Evolutionary conservation across 768 basidiomycete species (phyloP), one percentile per base, ranked within the genome.

Genomic region (Chalciporus pseudorubinellus): DNA sequence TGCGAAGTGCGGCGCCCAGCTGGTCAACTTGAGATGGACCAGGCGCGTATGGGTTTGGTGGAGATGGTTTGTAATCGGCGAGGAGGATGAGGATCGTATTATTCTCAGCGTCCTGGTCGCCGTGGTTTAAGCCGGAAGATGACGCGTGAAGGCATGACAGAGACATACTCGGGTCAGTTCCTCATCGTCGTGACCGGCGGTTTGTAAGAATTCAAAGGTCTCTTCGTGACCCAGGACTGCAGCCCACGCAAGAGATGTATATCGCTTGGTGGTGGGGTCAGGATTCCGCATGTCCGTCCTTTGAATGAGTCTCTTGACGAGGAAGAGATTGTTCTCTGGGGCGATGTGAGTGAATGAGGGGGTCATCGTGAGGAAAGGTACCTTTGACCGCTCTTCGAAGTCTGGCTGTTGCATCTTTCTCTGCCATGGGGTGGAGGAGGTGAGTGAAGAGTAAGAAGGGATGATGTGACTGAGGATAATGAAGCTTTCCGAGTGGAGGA

Each of bases 81-180:
- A 98, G 81, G 11, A 95, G 77, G 76, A 94, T 92, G 42, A 97
- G 83, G 41, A 97, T 87, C 1, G 94, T 97, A 65, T 94, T 94
- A 62, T 89, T 89, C 64, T 95, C 93, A 6, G 82, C 81, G 66
- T 98, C 95, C 95, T 97, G 46, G 24, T 49, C 29, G 44, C 36
- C 48, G 40, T 42, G 39, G 51, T 50, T 46, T 64, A 53, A 64
- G 61, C 55, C 58, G 38, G 51, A 44, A 46, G 43, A 46, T 26
- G 9, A 7, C 9, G 26, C 31, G 51, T 41, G 40, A 47, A 46
- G 29, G 44, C 34, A 52, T 11, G 29, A 50, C 34, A 41, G 33
- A 52, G 40, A 75, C 85, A 61, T 64, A 94, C 95, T 78, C 83
- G 83, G 71, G 88, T 94, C 53, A 93, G 74, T 69, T 98, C 95